Conservation (phyloP, 164 flowering plant genomes). For the Vitis amurensis region DNA sequence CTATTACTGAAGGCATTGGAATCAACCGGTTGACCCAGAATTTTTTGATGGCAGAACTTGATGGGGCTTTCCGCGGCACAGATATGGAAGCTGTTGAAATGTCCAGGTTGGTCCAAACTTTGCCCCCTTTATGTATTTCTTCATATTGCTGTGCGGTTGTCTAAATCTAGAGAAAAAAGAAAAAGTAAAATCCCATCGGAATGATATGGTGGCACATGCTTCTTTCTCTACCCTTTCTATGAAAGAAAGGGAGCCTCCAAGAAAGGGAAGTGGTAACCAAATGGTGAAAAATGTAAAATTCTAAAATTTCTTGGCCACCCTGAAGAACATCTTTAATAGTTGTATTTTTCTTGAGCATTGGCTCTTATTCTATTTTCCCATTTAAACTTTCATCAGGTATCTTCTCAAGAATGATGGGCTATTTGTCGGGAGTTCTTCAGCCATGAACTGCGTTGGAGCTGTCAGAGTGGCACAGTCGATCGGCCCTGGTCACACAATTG, state of each 20-base stretch:
- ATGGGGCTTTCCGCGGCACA: constrained; percentile 89
- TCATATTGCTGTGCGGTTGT: not conserved
- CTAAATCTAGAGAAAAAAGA: no score
- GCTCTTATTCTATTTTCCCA: not conserved
- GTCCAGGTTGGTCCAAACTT: constrained; percentile 68
- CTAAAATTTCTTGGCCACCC: no score
- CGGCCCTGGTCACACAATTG: constrained; percentile 93
- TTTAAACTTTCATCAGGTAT: constrained; percentile 47
- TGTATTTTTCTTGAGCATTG: not conserved
- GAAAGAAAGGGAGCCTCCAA: no score
- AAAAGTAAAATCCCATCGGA: no score
- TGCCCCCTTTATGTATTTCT: not conserved
- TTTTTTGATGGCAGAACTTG: constrained; percentile 77
- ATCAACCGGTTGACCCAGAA: constrained; percentile 85
- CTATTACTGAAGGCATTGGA: constrained; percentile 98
- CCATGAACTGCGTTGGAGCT: constrained; percentile 99
- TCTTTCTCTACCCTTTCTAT: no score
- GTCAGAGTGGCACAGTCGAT: constrained; percentile 70
- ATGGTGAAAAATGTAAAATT: no score
- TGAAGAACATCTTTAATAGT: no score
- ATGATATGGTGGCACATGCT: no score
- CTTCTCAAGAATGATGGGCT: constrained; percentile 91
- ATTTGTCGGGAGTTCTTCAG: constrained; percentile 96
- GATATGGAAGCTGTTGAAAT: constrained; percentile 96
- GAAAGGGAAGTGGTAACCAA: no score